Evolutionary conservation across 768 basidiomycete species (phyloP).

Genomic region (Lepiota brunneoincarnata): DNA sequence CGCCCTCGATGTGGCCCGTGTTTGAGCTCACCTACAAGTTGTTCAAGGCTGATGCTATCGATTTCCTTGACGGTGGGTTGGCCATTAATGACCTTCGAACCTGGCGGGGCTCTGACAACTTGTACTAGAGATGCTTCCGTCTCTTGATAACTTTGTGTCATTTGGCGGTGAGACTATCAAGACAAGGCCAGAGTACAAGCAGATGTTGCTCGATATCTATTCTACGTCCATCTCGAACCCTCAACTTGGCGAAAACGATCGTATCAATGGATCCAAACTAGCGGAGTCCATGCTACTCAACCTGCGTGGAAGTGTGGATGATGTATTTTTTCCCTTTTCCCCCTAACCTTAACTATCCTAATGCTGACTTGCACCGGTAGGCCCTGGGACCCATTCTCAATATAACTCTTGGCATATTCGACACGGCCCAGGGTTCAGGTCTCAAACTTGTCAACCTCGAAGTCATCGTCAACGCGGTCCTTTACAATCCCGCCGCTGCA

Average conservation of each 20-base stretch:
- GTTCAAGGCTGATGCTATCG: constrained; percentile 81
- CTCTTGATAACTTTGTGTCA: constrained; percentile 85
- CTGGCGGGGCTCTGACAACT: neutral
- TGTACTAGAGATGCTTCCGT: constrained; percentile 75
- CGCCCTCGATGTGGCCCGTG: constrained; percentile 83
- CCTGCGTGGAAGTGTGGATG: constrained; percentile 73
- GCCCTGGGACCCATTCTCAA: constrained; percentile 62
- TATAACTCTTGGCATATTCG: constrained; percentile 56
- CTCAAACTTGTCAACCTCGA: constrained; percentile 79
- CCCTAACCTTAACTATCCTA: neutral
- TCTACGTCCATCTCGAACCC: constrained; percentile 65
- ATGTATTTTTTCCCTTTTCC: constrained; percentile 45
- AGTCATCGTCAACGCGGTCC: constrained; percentile 77
- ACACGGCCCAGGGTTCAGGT: constrained; percentile 57
- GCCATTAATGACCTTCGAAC: neutral
- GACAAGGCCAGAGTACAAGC: constrained; percentile 67
- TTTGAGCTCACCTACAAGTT: constrained; percentile 80
- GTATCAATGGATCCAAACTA: constrained; percentile 81
- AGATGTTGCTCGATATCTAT: constrained; percentile 83
- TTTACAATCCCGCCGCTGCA: constrained; percentile 80
- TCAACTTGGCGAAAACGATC: constrained; percentile 81
- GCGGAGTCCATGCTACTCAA: constrained; percentile 82
- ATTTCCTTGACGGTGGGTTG: constrained; percentile 78
- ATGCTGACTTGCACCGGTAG: constrained; percentile 30
- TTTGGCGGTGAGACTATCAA: constrained; percentile 79